Percentiles rank a stretch among this genome's conserved stretches.
phyloP scores from a whole-genome alignment of 148 eudicot genomes.

The Persicaria tinctoria region DNA sequence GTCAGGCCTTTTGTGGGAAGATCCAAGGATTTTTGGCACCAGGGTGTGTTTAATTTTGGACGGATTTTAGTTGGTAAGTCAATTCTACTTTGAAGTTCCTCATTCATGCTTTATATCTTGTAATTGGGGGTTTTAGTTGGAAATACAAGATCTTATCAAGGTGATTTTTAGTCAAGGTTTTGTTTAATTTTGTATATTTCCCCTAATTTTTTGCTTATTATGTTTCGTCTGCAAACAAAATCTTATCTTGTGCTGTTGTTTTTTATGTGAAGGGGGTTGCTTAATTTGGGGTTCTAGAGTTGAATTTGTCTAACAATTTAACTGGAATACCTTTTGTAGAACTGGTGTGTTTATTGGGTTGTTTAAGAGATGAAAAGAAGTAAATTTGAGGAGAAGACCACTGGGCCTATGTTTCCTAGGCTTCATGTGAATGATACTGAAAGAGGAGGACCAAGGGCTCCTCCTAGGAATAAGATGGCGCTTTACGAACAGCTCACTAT shows the following conservation, averaged over 20 bases:
- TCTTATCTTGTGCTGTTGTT: not conserved
- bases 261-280: not conserved
- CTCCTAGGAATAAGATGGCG: constrained; percentile 89
- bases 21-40: not conserved
- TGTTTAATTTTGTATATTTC: not conserved
- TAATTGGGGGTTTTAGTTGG: not conserved
- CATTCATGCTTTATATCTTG: not conserved
- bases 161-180: not conserved
- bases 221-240: not conserved
- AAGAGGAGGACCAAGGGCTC: constrained; percentile 62
- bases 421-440: constrained; percentile 57
- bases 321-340: not conserved
- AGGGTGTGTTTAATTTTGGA: not conserved
- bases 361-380: constrained; percentile 38
- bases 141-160: constrained; percentile 1
- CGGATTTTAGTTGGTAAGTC: not conserved
- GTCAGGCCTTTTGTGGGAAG: not conserved
- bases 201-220: not conserved
- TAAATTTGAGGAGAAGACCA: constrained; percentile 28
- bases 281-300: not conserved
- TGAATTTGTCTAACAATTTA: constrained; percentile 3
- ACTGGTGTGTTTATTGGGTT: constrained; percentile 1
- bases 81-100: not conserved
- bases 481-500: constrained; percentile 46
- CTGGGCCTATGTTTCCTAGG: constrained; percentile 70